Percentiles rank a stretch among this genome's conserved stretches.
Evolutionary conservation across 2,329 filamentous ascomycete genomes (phyloP).

Genomic region (Elsinoe batatas): DNA sequence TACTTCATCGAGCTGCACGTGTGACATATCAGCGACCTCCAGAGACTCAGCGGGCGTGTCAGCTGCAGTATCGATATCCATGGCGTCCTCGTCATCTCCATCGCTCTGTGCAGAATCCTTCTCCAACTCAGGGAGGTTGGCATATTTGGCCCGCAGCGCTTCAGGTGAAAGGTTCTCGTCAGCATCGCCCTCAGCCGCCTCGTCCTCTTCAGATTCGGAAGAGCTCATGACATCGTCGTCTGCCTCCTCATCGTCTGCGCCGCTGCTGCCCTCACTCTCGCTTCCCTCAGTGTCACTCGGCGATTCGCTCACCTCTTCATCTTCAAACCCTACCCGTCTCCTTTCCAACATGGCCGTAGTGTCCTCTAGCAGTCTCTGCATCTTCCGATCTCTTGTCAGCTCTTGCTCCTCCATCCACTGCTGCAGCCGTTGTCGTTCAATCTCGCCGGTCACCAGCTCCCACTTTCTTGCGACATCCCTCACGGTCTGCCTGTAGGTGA

Average conservation of each 20-base stretch:
- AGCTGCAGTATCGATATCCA: not conserved
- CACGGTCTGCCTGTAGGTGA: slow-evolving; percentile 61
- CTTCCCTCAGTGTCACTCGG: slow-evolving; percentile 26
- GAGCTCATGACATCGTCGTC: slow-evolving; percentile 48
- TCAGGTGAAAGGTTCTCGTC: slow-evolving; percentile 61
- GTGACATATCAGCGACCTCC: slow-evolving; percentile 23
- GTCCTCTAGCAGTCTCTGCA: slow-evolving; percentile 63
- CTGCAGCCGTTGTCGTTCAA: slow-evolving; percentile 46
- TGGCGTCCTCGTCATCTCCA: slow-evolving; percentile 14
- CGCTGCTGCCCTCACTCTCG: slow-evolving; percentile 21
- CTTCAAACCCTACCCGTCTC: slow-evolving; percentile 30
- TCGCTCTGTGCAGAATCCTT: slow-evolving; percentile 19
- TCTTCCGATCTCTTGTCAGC: slow-evolving; percentile 47
- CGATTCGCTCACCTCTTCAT: slow-evolving; percentile 25
- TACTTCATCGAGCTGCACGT: slow-evolving; percentile 30
- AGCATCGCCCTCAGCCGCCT: slow-evolving; percentile 41
- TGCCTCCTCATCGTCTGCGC: slow-evolving; percentile 29
- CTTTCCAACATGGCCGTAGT: slow-evolving; percentile 60
- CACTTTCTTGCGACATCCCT: slow-evolving; percentile 54
- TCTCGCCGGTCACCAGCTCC: slow-evolving; percentile 48
- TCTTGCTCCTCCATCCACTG: slow-evolving; percentile 54
- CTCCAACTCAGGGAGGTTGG: slow-evolving; percentile 45
- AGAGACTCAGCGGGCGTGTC: slow-evolving; percentile 4
- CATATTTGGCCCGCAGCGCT: slow-evolving; percentile 59
- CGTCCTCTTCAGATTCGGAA: slow-evolving; percentile 51